A percentile compares a stretch with the other conserved stretches of the same genome.
Evolutionary conservation across 2,329 filamentous ascomycete species (phyloP).

Genomic region (Fusarium virguliforme): DNA sequence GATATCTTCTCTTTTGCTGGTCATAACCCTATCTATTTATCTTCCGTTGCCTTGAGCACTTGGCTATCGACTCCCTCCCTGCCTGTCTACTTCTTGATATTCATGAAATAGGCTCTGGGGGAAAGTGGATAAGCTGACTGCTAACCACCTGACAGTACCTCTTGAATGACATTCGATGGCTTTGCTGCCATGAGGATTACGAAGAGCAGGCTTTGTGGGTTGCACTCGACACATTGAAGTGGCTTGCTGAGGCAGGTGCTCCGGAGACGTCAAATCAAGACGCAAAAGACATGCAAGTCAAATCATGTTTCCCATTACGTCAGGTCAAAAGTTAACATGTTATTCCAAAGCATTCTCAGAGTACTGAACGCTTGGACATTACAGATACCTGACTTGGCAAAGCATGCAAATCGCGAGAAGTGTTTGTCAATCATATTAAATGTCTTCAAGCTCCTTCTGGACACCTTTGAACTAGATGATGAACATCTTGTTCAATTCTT

Average conservation of each 20-base stretch:
- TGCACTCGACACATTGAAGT: not conserved
- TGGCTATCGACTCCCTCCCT: not conserved
- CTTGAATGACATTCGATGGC: rapidly evolving
- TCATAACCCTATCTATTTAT: too few species aligned
- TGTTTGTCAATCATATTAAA: too few species aligned
- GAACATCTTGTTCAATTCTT: not conserved
- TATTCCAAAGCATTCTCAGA: not conserved
- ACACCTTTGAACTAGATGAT: not conserved
- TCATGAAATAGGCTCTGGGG: not conserved
- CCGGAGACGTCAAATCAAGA: not conserved
- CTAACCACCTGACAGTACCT: not conserved
- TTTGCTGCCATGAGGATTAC: not conserved
- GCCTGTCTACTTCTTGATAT: too few species aligned
- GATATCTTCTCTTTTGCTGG: too few species aligned
- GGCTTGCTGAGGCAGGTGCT: not conserved
- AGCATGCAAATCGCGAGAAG: not conserved
- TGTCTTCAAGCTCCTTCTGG: not conserved
- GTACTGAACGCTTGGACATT: too few species aligned
- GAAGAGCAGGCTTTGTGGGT: not conserved
- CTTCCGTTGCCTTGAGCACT: too few species aligned
- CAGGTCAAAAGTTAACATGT: not conserved
- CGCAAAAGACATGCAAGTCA: rapidly evolving
- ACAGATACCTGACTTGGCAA: too few species aligned
- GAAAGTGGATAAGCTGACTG: too few species aligned
- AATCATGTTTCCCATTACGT: too few species aligned